Evolutionary conservation across 805 yeast species (phyloP).

Genomic region (Kuraishia molischiana): DNA sequence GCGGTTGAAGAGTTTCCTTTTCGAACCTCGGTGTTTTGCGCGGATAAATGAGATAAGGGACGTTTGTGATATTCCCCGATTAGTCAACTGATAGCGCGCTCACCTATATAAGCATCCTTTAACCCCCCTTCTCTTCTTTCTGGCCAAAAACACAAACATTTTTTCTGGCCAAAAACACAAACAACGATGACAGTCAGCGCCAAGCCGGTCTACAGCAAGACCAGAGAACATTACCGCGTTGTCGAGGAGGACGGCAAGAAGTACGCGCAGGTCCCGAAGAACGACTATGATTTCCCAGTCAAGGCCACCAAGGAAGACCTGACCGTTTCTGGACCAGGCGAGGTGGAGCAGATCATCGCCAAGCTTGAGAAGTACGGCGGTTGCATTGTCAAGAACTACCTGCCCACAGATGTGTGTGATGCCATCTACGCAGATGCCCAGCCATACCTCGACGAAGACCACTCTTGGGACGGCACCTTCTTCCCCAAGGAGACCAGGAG

Average conservation of each 20-base stretch:
- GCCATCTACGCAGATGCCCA: conserved; percentile 11
- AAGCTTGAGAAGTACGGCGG: conserved; percentile 17
- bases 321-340: conserved; percentile 3
- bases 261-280: not conserved
- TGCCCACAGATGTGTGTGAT: conserved; percentile 7
- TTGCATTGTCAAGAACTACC: conserved; percentile 12
- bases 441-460: conserved; percentile 14
- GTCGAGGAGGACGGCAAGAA: conserved; percentile 4
- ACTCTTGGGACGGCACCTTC: conserved; percentile 14
- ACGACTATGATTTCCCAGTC: conserved; percentile 1
- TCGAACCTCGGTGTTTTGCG: no score
- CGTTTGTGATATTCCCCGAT: no score
- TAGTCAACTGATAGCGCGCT: not conserved
- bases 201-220: not conserved
- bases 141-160: no score
- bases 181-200: not conserved
- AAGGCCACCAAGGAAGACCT: conserved; percentile 6
- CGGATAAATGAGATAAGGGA: no score
- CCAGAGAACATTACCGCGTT: not conserved
- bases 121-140: no score
- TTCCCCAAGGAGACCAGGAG: conserved; percentile 16
- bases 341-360: conserved; percentile 4
- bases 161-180: no score
- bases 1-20: no score
- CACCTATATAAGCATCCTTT: no score